Percentiles rank a stretch among this genome's conserved stretches.
phyloP scores from a whole-genome alignment of 129 eudicot genomes.

The Escallonia herrerae region DNA sequence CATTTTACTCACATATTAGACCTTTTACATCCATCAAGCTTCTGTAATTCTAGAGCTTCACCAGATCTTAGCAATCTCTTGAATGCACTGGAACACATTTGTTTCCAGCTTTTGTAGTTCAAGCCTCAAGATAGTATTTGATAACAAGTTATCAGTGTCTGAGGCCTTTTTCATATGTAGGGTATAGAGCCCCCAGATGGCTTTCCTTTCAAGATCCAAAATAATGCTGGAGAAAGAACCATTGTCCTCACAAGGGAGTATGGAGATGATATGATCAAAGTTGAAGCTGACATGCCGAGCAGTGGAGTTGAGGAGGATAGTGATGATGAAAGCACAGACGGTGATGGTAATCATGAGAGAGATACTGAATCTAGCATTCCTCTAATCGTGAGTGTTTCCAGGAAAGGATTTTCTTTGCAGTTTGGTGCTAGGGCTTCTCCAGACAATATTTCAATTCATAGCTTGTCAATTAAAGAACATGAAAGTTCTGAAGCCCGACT shows the following conservation, averaged over 20 bases:
- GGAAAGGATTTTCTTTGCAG: constrained; percentile 7
- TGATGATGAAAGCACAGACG: constrained; percentile 10
- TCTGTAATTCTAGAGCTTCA: too few relatives aligned
- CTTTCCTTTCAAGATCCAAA: constrained; percentile 24
- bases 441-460: constrained; percentile 10
- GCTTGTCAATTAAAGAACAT: constrained; percentile 13
- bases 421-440: constrained; percentile 12
- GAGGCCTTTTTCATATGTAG: constrained; percentile 5
- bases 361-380: constrained; percentile 2
- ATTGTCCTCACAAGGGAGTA: constrained; percentile 16
- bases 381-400: constrained; percentile 3
- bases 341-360: neutral
- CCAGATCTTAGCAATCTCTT: too few relatives aligned
- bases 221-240: constrained; percentile 6
- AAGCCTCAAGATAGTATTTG: too few relatives aligned
- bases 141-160: neutral
- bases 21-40: too few relatives aligned
- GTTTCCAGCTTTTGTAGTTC: too few relatives aligned
- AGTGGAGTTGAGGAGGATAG: constrained; percentile 3
- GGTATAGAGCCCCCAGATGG: constrained; percentile 9
- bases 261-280: constrained; percentile 16
- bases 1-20: too few relatives aligned
- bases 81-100: too few relatives aligned
- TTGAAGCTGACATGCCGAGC: constrained; percentile 23
- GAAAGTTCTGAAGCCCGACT: constrained; percentile 5